A percentile compares a stretch with the other conserved stretches of the same genome.
Conservation (phyloP, 179 eudicot species). For the Beta corolliflora region DNA sequence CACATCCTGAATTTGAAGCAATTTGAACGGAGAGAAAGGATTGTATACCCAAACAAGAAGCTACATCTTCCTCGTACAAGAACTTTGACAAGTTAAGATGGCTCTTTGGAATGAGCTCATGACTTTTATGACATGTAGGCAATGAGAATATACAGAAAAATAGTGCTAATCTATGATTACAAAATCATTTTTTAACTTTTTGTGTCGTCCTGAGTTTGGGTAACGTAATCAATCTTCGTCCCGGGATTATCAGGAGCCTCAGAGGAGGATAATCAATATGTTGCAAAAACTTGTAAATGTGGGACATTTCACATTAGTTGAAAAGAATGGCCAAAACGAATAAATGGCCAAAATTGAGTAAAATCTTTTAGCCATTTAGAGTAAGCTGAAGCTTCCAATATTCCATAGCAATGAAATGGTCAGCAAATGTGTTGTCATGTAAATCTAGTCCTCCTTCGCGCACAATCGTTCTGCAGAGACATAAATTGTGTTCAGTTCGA, state of each 20-base stretch:
- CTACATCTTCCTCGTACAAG: neutral
- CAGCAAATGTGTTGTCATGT: constrained; percentile 11
- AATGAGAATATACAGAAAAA: constrained; percentile 10
- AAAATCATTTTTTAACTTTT: neutral
- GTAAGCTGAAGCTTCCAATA: constrained; percentile 13
- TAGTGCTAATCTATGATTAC: constrained; percentile 18
- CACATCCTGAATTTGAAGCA: neutral
- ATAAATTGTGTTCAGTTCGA: neutral
- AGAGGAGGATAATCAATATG: constrained; percentile 4
- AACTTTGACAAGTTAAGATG: neutral
- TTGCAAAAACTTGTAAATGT: constrained; percentile 6
- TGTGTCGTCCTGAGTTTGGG: neutral
- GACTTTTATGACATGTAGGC: neutral
- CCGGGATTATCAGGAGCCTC: neutral
- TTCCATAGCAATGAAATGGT: constrained; percentile 4
- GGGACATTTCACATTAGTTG: constrained; percentile 5
- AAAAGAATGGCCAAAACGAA: constrained; percentile 12
- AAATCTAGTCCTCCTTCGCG: constrained; percentile 30
- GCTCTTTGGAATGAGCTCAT: neutral
- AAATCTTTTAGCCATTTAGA: constrained; percentile 6
- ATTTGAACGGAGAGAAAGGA: neutral
- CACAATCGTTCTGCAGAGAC: constrained; percentile 36
- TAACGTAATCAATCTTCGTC: neutral
- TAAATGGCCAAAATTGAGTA: constrained; percentile 6
- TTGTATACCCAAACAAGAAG: neutral